Conservation (phyloP, 2,329 filamentous ascomycete species). For the Trichoderma sp. region DNA sequence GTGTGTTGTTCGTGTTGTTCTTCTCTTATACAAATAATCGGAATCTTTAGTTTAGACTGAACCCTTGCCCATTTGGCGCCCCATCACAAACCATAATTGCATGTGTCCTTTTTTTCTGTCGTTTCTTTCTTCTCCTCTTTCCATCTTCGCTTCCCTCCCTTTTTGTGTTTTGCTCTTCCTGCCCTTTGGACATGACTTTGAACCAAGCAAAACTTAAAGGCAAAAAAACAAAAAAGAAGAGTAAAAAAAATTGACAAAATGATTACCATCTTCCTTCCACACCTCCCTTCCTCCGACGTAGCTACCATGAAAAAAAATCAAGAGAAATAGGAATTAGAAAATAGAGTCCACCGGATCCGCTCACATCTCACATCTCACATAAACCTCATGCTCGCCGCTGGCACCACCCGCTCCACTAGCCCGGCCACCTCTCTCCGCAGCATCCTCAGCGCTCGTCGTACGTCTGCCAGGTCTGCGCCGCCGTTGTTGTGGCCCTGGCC, state of each 20-base stretch:
- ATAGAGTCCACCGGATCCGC: slow-evolving; percentile 12
- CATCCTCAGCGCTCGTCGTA: slow-evolving; percentile 43
- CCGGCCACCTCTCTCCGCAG: slow-evolving; percentile 45
- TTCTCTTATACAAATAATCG: slow-evolving; percentile 19
- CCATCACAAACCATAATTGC: slow-evolving; percentile 20
- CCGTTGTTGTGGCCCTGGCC: slow-evolving; percentile 44
- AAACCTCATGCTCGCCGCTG: slow-evolving; percentile 46
- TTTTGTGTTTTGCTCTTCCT: neutral
- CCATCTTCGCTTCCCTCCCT: neutral
- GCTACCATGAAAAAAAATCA: neutral
- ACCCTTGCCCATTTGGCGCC: slow-evolving; percentile 22
- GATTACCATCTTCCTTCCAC: slow-evolving; percentile 2
- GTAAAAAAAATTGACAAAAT: neutral
- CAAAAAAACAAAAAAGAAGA: neutral
- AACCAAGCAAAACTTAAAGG: neutral
- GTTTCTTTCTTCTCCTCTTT: slow-evolving; percentile 24
- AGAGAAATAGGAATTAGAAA: neutral
- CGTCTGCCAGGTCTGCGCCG: slow-evolving; percentile 45
- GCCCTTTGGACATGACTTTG: neutral
- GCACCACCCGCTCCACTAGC: slow-evolving; percentile 43
- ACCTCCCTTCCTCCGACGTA: slow-evolving; percentile 4
- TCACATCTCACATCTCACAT: slow-evolving; percentile 33
- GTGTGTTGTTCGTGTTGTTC: neutral
- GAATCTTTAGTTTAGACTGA: slow-evolving; percentile 11
- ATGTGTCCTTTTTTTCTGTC: slow-evolving; percentile 5